Base-by-base conservation (phyloP, 1,139 yeast genomes). In the Hyphopichia pseudoburtonii region DNA sequence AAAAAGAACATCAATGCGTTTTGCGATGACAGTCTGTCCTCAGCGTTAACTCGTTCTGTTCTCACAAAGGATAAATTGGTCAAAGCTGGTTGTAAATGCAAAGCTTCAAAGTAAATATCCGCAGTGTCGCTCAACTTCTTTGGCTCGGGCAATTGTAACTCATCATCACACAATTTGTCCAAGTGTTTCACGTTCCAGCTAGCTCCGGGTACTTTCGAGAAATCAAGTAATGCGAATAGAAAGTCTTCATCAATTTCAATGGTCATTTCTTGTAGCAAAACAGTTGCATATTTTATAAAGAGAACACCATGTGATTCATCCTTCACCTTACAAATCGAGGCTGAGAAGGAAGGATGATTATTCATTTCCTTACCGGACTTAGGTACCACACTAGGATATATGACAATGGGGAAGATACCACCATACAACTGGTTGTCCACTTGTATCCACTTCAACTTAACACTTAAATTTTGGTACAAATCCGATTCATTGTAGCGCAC, bases 211-310 rank as follows among this genome's bases (percentile, higher is more conserved):
- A 73, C 70, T 47, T 82, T 82, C 8, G 84, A 71, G 53, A 89
- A 89, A 37, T 90, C 96, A 36, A 90, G 60, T 38, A 90, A 57
- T 0, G 96, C 89, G 60, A 84, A 82, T 50, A 92, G 60, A 60
- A 94, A 89, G 57, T 90, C 97, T 59, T 94, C 98, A 58, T 94
- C 98, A 35, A 92, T 76, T 52, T 92, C 97, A 37, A 92, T 64
- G 0, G 97, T 83, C 76, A 94, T 77, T 55, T 92, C 97, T 62
- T 94, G 98, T 37, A 94, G 61, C 41, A 94, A 65, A 2, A 87
- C 56, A 0, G 98, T 90, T 0, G 97, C 96, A 63, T 89, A 90
- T 57, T 94, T 94, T 54, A 90, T 80, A 55, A 86, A 90, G 14
- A 82, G 62, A 10, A 94, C 94, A 18, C 98, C 98, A 59, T 90